Evolutionary conservation across 129 eudicot species (phyloP).

Genomic region (Pulicaria dysenterica): DNA sequence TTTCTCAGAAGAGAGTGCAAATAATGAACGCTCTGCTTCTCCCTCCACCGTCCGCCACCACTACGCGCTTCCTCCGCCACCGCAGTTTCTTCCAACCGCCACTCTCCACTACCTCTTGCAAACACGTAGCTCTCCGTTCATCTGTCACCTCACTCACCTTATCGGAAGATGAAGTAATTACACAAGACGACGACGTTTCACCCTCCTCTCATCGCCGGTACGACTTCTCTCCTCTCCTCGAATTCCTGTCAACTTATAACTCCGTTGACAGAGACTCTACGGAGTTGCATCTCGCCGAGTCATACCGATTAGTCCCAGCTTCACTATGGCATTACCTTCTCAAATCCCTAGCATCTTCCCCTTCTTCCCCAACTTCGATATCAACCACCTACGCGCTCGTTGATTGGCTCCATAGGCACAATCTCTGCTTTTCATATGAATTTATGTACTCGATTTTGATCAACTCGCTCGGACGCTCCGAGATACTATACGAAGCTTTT

Average conservation of each 20-base stretch:
- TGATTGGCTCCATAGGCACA: slow-evolving; percentile 73
- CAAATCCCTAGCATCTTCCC: slow-evolving; percentile 58
- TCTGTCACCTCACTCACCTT: slow-evolving; percentile 41
- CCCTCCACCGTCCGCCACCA: slow-evolving; percentile 53
- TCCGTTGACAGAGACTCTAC: slow-evolving; percentile 40
- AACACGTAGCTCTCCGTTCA: slow-evolving; percentile 25
- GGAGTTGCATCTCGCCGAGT: slow-evolving; percentile 68
- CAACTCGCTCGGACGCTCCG: slow-evolving; percentile 70
- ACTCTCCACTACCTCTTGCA: slow-evolving; percentile 23
- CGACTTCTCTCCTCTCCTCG: slow-evolving; percentile 88
- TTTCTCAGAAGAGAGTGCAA: slow-evolving; percentile 16
- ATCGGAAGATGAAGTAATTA: slow-evolving; percentile 23
- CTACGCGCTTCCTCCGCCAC: slow-evolving; percentile 47
- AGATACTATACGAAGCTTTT: slow-evolving; percentile 85
- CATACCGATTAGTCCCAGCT: slow-evolving; percentile 76
- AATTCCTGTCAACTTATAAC: slow-evolving; percentile 53
- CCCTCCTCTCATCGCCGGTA: slow-evolving; percentile 46
- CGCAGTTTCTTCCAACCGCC: slow-evolving; percentile 32
- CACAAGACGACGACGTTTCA: slow-evolving; percentile 46
- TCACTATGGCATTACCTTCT: slow-evolving; percentile 87
- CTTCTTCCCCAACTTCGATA: slow-evolving; percentile 46
- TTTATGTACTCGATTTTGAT: slow-evolving; percentile 73
- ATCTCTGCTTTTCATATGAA: slow-evolving; percentile 79
- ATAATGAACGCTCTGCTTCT: slow-evolving; percentile 62
- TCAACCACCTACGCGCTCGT: slow-evolving; percentile 62